phyloP scores from a whole-genome alignment of 768 basidiomycete species.

The Pluteus cervinus region DNA sequence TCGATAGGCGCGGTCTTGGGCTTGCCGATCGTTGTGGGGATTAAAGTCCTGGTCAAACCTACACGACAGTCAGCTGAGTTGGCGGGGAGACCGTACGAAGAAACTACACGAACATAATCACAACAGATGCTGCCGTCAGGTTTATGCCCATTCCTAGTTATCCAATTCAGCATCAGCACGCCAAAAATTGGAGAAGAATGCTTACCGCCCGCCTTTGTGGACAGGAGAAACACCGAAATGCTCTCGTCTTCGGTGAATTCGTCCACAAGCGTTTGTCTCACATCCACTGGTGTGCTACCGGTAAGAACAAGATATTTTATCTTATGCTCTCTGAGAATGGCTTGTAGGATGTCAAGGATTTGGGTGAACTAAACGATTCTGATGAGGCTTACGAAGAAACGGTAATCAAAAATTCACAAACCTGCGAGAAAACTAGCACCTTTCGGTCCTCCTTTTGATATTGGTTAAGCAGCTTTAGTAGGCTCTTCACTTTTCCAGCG shows the following conservation, averaged over 20 bases:
- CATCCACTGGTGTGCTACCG: constrained; percentile 89
- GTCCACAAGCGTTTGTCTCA: constrained; percentile 90
- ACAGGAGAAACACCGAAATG: constrained; percentile 85
- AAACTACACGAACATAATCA: constrained; percentile 64
- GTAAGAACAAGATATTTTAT: constrained; percentile 82
- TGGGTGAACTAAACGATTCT: constrained; percentile 72
- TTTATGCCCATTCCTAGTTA: constrained; percentile 85
- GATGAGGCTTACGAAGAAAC: neutral
- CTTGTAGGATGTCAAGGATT: constrained; percentile 89
- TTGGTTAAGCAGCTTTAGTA: constrained; percentile 64
- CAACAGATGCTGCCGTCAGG: constrained; percentile 90
- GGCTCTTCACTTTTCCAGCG: constrained; percentile 78
- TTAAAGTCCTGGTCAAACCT: constrained; percentile 99
- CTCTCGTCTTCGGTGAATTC: constrained; percentile 87
- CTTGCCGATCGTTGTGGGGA: constrained; percentile 95
- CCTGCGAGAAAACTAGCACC: constrained; percentile 93
- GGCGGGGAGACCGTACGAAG: constrained; percentile 1
- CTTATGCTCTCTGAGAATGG: constrained; percentile 63
- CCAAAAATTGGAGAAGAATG: neutral
- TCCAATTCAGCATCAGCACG: constrained; percentile 5
- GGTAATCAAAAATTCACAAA: constrained; percentile 18
- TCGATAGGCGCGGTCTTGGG: constrained; percentile 94
- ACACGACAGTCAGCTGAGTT: constrained; percentile 6
- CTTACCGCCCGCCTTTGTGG: constrained; percentile 81
- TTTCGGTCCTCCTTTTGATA: constrained; percentile 70